Percentiles rank a stretch among this genome's conserved stretches.
Evolutionary conservation across 2,329 filamentous ascomycete genomes (phyloP).

Genomic region (Aspergillus sp.): DNA sequence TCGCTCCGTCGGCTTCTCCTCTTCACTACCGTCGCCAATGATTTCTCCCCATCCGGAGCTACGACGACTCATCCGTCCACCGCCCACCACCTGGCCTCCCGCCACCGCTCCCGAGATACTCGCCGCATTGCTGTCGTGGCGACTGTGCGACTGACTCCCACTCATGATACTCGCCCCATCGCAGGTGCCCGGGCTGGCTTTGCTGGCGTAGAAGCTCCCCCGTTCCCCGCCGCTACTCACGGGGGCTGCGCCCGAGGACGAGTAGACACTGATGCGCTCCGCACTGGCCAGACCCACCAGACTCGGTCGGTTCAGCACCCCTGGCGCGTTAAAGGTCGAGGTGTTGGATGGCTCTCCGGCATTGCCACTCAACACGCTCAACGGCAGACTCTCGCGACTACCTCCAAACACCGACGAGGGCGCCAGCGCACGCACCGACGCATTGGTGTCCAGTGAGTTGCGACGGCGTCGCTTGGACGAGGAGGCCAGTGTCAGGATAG

Average conservation of each 20-base stretch:
- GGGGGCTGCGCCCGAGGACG: slow-evolving; percentile 65
- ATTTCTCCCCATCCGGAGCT: slow-evolving; percentile 47
- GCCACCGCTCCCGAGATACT: slow-evolving; percentile 62
- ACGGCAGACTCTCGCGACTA: slow-evolving; percentile 61
- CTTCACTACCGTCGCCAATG: slow-evolving; percentile 35
- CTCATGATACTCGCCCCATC: slow-evolving; percentile 78
- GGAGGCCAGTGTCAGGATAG: slow-evolving; percentile 63
- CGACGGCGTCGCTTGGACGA: slow-evolving; percentile 62
- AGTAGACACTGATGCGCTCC: slow-evolving; percentile 70
- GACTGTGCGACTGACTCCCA: slow-evolving; percentile 70
- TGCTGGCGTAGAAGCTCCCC: slow-evolving; percentile 74
- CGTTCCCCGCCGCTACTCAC: slow-evolving; percentile 65
- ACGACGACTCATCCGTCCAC: slow-evolving; percentile 40
- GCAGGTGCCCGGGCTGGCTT: slow-evolving; percentile 44
- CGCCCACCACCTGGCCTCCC: slow-evolving; percentile 26
- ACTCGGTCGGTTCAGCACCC: slow-evolving; percentile 47
- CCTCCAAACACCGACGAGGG: slow-evolving; percentile 64
- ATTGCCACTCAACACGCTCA: slow-evolving; percentile 60
- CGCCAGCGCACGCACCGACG: slow-evolving; percentile 63
- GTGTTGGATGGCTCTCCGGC: slow-evolving; percentile 44
- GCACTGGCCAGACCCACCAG: slow-evolving; percentile 55
- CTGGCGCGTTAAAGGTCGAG: slow-evolving; percentile 35
- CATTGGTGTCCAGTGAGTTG: slow-evolving; percentile 64
- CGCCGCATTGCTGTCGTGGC: slow-evolving; percentile 77
- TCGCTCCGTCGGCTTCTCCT: slow-evolving; percentile 23